phyloP scores from a whole-genome alignment of 108 stramenopile species.

The Discostella pseudostelligera region DNA sequence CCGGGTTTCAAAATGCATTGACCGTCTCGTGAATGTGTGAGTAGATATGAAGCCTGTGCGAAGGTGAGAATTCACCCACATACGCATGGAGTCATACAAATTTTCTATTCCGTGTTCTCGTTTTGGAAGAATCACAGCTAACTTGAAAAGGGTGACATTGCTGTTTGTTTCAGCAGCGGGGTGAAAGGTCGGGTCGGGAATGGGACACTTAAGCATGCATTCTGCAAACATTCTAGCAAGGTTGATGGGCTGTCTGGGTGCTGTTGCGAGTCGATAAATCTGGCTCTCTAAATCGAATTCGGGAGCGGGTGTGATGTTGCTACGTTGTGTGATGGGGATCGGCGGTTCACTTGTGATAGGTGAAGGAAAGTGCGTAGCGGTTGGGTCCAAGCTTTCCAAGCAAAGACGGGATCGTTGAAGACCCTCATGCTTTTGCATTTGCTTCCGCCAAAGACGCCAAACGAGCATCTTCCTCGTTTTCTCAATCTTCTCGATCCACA shows the following conservation, averaged over 20 bases:
- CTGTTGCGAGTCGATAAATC: constrained; percentile 44
- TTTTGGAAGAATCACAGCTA: constrained; percentile 37
- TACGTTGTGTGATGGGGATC: neutral
- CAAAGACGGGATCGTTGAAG: constrained; percentile 13
- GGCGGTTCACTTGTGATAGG: constrained; percentile 2
- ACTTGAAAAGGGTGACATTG: constrained; percentile 30
- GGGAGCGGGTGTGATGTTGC: neutral
- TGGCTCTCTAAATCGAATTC: constrained; percentile 17
- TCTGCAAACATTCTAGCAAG: constrained; percentile 25
- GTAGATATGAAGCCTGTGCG: constrained; percentile 8
- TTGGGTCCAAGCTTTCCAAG: constrained; percentile 33
- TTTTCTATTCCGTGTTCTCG: neutral
- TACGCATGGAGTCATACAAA: constrained; percentile 24
- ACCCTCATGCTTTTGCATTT: constrained; percentile 20
- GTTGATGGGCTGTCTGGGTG: constrained; percentile 21
- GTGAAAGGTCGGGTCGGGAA: constrained; percentile 5
- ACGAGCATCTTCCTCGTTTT: constrained; percentile 35
- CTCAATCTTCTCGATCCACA: constrained; percentile 37
- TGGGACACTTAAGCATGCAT: constrained; percentile 4
- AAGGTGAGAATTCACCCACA: constrained; percentile 46
- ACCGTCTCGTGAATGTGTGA: constrained; percentile 6
- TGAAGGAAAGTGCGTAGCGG: constrained; percentile 17
- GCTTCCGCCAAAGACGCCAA: constrained; percentile 46
- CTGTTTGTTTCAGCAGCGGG: constrained; percentile 16
- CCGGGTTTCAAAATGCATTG: constrained; percentile 18